A percentile compares a stretch with the other conserved stretches of the same genome.
phyloP scores from a whole-genome alignment of 2,329 filamentous ascomycete species.

The Karstenula rhodostoma region DNA sequence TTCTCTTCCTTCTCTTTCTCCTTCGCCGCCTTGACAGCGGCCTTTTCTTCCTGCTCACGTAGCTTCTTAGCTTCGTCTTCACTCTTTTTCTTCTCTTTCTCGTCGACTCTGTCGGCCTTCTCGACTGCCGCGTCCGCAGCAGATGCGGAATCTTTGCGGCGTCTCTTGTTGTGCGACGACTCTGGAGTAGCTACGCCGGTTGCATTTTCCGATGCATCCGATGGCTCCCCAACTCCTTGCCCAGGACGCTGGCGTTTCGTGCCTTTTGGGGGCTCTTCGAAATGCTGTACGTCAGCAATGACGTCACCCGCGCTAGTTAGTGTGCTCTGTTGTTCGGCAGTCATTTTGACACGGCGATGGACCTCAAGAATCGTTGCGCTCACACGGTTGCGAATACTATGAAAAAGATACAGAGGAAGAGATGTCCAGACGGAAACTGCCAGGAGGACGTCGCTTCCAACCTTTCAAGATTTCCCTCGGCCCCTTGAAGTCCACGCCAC shows the following conservation, averaged over 20 bases:
- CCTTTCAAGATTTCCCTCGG: too few relatives aligned
- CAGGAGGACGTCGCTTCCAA: not conserved
- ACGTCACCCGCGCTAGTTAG: not conserved
- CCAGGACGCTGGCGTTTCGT: not conserved
- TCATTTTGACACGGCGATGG: not conserved
- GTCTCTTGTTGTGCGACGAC: constrained; percentile 15
- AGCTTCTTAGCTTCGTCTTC: constrained; percentile 2
- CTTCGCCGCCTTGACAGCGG: not conserved
- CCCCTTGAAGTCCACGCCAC: too few relatives aligned
- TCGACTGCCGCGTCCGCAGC: constrained; percentile 5
- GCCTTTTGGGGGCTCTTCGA: not conserved
- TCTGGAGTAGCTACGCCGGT: not conserved
- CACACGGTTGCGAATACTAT: not conserved
- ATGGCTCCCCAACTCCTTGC: not conserved
- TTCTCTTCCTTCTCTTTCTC: not conserved
- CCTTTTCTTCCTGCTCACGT: constrained; percentile 11
- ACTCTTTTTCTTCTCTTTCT: not conserved
- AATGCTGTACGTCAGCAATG: not conserved
- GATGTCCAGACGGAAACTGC: not conserved
- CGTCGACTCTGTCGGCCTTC: not conserved
- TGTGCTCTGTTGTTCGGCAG: not conserved
- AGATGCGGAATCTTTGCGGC: constrained; percentile 9
- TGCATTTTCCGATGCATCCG: not conserved
- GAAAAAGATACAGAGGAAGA: not conserved
- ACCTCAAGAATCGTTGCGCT: too few relatives aligned